Evolutionary conservation across 345 rosid species (phyloP).

Genomic region (Citrus medica): DNA sequence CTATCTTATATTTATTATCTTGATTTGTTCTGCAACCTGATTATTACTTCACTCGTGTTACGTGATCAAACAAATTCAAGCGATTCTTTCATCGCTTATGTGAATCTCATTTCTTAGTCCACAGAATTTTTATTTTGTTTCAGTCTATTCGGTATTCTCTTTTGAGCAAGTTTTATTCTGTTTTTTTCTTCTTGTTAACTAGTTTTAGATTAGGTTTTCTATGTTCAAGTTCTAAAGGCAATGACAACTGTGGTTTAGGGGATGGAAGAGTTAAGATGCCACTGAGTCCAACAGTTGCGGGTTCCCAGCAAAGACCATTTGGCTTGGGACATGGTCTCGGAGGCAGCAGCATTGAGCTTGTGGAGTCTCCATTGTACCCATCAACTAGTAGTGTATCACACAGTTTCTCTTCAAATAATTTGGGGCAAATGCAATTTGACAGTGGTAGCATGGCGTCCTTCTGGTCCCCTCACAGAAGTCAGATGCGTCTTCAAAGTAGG

Average conservation of each 20-base stretch:
- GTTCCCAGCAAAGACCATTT: slow-evolving; percentile 62
- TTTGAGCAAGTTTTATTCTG: not conserved
- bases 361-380: slow-evolving; percentile 72
- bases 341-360: slow-evolving; percentile 65
- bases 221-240: slow-evolving; percentile 6
- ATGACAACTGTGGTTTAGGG: slow-evolving; percentile 40
- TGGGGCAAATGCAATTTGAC: slow-evolving; percentile 88
- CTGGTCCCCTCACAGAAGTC: slow-evolving; percentile 88
- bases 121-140: not conserved
- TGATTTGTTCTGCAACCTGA: not conserved
- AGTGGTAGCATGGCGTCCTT: slow-evolving; percentile 59
- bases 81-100: not conserved
- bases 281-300: slow-evolving; percentile 74
- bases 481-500: slow-evolving; percentile 94
- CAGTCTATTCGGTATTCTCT: not conserved
- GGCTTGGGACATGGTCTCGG: slow-evolving; percentile 67
- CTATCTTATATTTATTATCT: not conserved
- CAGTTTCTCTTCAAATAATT: slow-evolving; percentile 88
- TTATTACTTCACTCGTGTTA: not conserved
- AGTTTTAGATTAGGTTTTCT: slow-evolving; percentile 10
- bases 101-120: not conserved
- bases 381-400: slow-evolving; percentile 75
- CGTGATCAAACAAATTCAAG: not conserved
- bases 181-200: not conserved
- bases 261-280: slow-evolving; percentile 89